Conservation (phyloP, 148 eudicot species). For the Rhododendron mucronatum region DNA sequence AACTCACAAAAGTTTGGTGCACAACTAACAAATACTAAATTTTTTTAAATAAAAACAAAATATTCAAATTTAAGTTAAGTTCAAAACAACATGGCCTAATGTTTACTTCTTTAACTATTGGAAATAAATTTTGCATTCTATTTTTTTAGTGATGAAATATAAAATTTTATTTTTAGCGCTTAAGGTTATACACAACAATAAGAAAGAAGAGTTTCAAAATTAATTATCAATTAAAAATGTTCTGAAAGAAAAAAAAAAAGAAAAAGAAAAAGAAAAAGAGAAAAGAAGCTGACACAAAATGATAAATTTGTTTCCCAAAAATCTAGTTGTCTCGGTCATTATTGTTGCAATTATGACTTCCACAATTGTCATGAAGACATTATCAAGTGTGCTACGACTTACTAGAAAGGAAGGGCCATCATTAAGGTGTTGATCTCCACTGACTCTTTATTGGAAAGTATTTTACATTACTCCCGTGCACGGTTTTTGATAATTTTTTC, state of each 20-base stretch:
- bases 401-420: conserved; percentile 17
- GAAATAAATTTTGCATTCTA: too few relatives aligned
- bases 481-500: too few relatives aligned
- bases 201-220: background rate
- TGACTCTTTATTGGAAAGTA: conserved; percentile 15
- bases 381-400: background rate
- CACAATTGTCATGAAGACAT: conserved; percentile 18
- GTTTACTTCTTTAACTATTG: too few relatives aligned
- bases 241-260: background rate
- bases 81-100: too few relatives aligned
- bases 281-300: background rate
- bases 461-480: background rate
- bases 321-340: conserved; percentile 10
- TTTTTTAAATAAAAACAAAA: too few relatives aligned
- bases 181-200: too few relatives aligned
- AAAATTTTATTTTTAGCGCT: too few relatives aligned
- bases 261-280: background rate
- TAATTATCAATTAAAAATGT: background rate
- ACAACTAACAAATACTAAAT: too few relatives aligned
- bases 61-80: too few relatives aligned
- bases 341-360: conserved; percentile 14
- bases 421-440: conserved; percentile 23
- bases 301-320: background rate
- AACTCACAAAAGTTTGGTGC: too few relatives aligned
- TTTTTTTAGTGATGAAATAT: too few relatives aligned